Evolutionary conservation across 441 rosid genomes (phyloP).

Genomic region (Bocquillonia castaneifolia): DNA sequence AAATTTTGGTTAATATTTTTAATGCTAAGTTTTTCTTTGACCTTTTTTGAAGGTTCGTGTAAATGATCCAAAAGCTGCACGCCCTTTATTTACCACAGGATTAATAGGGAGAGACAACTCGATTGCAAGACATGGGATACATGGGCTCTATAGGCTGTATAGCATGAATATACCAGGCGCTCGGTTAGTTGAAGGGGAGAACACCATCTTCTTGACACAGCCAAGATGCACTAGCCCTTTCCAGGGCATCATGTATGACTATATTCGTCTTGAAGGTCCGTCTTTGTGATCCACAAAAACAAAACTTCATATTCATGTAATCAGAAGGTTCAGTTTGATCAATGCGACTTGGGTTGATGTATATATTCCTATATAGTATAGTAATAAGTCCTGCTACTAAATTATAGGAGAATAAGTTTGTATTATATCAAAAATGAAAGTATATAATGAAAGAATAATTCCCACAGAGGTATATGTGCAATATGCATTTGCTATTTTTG

Average conservation of each 20-base stretch:
- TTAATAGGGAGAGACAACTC: conserved; percentile 73
- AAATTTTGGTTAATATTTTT: background rate
- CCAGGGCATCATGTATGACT: conserved; percentile 79
- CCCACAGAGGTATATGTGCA: too few species aligned
- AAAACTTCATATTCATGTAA: background rate
- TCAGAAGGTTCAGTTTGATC: background rate
- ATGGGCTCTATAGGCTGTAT: conserved; percentile 74
- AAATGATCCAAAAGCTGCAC: conserved; percentile 25
- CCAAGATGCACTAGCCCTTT: conserved; percentile 45
- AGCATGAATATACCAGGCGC: conserved; percentile 44
- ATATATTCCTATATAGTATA: too few species aligned
- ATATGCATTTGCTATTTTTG: background rate
- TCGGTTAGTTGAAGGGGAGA: conserved; percentile 48
- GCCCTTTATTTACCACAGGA: conserved; percentile 53
- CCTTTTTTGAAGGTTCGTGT: conserved; percentile 16
- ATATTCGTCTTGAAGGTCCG: conserved; percentile 77
- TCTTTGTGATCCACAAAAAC: background rate
- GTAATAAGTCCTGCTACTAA: background rate
- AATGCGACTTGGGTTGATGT: background rate
- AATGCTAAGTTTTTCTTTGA: background rate
- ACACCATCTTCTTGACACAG: conserved; percentile 62
- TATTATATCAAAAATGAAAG: background rate
- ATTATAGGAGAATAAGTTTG: background rate
- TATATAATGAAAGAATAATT: background rate
- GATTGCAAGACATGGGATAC: conserved; percentile 84